Evolutionary conservation across 1,284 basidiomycete genomes (phyloP), one percentile per base, ranked within the genome.

Genomic region (Tilletiopsis washingtonensis): DNA sequence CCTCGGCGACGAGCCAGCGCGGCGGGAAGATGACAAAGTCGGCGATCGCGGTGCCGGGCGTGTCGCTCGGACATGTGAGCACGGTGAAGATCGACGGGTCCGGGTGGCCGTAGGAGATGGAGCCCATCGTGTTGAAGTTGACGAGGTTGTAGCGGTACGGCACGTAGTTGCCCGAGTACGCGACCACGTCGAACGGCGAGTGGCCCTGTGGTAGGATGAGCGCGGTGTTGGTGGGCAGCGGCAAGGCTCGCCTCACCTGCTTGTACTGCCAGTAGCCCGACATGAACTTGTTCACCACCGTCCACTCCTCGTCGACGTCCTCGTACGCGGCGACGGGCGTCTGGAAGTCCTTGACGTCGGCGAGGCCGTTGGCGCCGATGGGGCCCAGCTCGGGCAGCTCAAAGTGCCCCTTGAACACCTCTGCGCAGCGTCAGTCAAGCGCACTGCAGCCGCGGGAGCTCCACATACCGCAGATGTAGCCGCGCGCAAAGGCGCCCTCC

Each of bases 131-230:
- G 64, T 80, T 76, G 74, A 84, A 85, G 66, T 82, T 82, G 64
- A 78, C 77, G 65, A 84, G 70, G 29, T 80, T 81, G 64, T 85
- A 84, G 69, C 84, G 84, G 76, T 82, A 84, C 1, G 83, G 83
- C 2, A 83, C 78, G 61, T 84, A 84, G 73, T 82, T 84, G 49
- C 49, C 41, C n/a, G 34, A 48, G 80, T 81, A 84, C 0, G 82
- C 82, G 40, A 85, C 83, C 25, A 85, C 83, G 62, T 85, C 84
- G 69, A 84, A 85, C 0, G 83, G 82, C 1, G 82, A 82, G 65
- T 84, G 82, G 40, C 81, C 77, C 38, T 14, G 41, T 45, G 32
- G n/a, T 5, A 43, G 20, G 47, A 20, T 49, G 43, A 43, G 47
- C 15, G 43, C 14, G n/a, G 34, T 14, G n/a, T 14, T 23, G n/a